Evolutionary conservation across 768 basidiomycete species (phyloP).

Genomic region (Russula lepida): DNA sequence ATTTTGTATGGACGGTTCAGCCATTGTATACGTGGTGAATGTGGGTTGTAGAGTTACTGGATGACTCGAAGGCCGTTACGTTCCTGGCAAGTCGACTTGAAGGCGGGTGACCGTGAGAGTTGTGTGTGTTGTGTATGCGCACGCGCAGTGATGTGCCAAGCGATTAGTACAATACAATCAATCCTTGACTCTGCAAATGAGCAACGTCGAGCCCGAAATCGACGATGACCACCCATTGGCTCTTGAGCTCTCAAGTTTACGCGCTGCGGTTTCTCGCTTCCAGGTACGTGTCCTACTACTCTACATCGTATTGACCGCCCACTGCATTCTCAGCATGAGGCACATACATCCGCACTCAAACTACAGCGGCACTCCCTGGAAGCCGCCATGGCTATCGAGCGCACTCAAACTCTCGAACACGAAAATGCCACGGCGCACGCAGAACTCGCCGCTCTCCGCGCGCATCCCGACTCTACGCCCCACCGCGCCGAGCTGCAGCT

Average conservation of each 20-base stretch:
- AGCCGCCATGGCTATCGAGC: slow-evolving; percentile 40
- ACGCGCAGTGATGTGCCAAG: background rate
- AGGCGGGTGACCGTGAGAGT: slow-evolving; percentile 6
- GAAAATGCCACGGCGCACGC: slow-evolving; percentile 50
- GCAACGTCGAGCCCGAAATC: slow-evolving; percentile 17
- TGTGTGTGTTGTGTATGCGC: too few relatives aligned
- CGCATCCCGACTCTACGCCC: slow-evolving; percentile 38
- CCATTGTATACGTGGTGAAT: slow-evolving; percentile 3
- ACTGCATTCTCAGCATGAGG: slow-evolving; percentile 49
- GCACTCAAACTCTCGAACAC: slow-evolving; percentile 41
- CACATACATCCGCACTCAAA: slow-evolving; percentile 54
- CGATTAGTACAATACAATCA: too few relatives aligned
- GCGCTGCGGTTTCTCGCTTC: slow-evolving; percentile 29
- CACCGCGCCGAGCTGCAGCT: slow-evolving; percentile 34
- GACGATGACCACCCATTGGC: slow-evolving; percentile 33
- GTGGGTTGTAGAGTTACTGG: background rate
- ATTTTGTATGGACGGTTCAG: slow-evolving; percentile 3
- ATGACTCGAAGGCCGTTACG: background rate
- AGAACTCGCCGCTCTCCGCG: slow-evolving; percentile 50
- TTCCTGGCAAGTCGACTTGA: background rate
- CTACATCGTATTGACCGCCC: background rate
- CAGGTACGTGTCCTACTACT: slow-evolving; percentile 25
- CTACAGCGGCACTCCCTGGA: slow-evolving; percentile 57
- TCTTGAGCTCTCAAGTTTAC: slow-evolving; percentile 31
- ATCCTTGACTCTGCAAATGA: slow-evolving; percentile 9